Evolutionary conservation across 1,284 basidiomycete species (phyloP).

Genomic region (Testicularia cyperi): DNA sequence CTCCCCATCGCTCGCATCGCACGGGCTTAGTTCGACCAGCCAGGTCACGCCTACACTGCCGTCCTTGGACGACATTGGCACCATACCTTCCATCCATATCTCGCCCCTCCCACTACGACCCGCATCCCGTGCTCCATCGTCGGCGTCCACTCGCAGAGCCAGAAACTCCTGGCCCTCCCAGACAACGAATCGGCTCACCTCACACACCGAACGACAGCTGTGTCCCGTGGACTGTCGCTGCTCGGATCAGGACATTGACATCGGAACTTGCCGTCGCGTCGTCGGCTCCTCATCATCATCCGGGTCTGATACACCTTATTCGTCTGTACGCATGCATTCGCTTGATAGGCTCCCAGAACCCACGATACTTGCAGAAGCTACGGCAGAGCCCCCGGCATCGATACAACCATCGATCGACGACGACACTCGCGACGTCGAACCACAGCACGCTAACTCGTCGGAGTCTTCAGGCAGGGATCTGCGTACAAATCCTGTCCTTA

Average conservation of each 20-base stretch:
- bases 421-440: not conserved
- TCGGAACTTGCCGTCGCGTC: constrained; percentile 24
- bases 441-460: constrained; percentile 7
- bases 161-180: not conserved
- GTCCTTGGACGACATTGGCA: constrained; percentile 15
- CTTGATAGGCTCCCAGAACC: no score
- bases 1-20: constrained; percentile 17
- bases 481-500: constrained; percentile 19
- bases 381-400: no score
- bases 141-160: not conserved
- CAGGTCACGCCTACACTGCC: constrained; percentile 6
- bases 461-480: constrained; percentile 18
- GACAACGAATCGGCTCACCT: not conserved
- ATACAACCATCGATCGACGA: no score
- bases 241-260: constrained; percentile 35
- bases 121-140: not conserved
- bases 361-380: no score
- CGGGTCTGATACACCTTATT: constrained; percentile 12
- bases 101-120: constrained; percentile 8
- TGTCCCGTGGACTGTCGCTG: constrained; percentile 37
- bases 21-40: not conserved
- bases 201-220: constrained; percentile 1
- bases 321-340: constrained; percentile 18
- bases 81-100: constrained; percentile 21
- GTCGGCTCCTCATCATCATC: constrained; percentile 22